These are phyloP conservation scores for Neocucurbitaria cava DNA, from an alignment of 2,329 filamentous ascomycete species.

Conservation along the genomic window DNA sequence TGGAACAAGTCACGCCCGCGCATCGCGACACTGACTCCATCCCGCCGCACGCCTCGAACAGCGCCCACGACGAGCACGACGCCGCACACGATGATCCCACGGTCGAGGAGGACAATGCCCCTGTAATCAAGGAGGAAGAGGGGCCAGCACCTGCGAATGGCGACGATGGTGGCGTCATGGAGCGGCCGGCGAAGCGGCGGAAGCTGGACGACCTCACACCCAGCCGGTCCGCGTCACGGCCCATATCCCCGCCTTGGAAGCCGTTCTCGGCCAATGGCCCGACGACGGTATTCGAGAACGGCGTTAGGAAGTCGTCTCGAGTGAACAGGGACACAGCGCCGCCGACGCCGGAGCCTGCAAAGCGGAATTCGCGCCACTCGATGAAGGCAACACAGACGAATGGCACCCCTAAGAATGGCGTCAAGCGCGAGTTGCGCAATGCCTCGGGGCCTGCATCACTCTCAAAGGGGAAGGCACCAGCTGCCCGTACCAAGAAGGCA, in stretches of 20 bases:
- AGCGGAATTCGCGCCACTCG: constrained; percentile 33
- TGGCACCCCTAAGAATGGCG: constrained; percentile 29
- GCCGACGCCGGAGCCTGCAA: constrained; percentile 57
- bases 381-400: constrained; percentile 39
- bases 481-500: constrained; percentile 29
- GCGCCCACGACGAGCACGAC: constrained; percentile 25
- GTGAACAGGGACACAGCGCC: constrained; percentile 55
- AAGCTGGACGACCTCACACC: constrained; percentile 54
- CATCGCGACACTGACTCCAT: constrained; percentile 39
- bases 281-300: constrained; percentile 76
- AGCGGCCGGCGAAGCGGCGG: constrained; percentile 66
- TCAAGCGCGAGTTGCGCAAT: constrained; percentile 32
- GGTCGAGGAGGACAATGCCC: constrained; percentile 20
- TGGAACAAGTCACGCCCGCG: constrained; percentile 41
- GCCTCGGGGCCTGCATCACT: constrained; percentile 17
- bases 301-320: constrained; percentile 67
- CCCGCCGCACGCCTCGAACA: constrained; percentile 30
- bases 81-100: constrained; percentile 23
- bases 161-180: constrained; percentile 31
- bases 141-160: constrained; percentile 19
- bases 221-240: constrained; percentile 51
- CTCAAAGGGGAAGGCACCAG: constrained; percentile 26
- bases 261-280: constrained; percentile 83
- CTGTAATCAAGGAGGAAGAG: constrained; percentile 40
- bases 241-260: constrained; percentile 91